A percentile compares a stretch with the other conserved stretches of the same genome.
These are phyloP conservation scores for Echria macrotheca DNA, from an alignment of 495 filamentous ascomycete species.

Conservation along the genomic window DNA sequence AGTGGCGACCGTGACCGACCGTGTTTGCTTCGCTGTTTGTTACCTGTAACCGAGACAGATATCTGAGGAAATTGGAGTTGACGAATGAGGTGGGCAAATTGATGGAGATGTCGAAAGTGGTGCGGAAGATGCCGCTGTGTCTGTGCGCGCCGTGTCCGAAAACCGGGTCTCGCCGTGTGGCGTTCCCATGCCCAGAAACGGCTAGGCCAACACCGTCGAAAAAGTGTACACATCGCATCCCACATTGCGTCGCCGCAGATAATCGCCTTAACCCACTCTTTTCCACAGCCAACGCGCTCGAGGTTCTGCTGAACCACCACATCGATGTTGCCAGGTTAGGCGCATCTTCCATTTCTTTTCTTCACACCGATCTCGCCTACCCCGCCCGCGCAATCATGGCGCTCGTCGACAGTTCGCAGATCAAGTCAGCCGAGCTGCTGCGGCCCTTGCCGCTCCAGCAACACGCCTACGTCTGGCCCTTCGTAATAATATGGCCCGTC, in stretches of 20 bases:
- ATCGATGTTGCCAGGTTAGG: slow-evolving; percentile 20
- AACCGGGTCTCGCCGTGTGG: slow-evolving; percentile 2
- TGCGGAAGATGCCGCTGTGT: too few species aligned
- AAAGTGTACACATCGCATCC: slow-evolving; percentile 16
- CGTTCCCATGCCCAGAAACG: neutral
- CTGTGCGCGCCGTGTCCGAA: too few species aligned
- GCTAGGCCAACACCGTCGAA: slow-evolving; percentile 4
- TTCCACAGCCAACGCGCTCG: neutral
- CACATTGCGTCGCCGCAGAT: neutral
- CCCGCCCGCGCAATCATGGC: slow-evolving; percentile 41
- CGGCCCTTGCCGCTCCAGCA: slow-evolving; percentile 75
- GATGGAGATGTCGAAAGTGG: too few species aligned
- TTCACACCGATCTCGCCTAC: neutral
- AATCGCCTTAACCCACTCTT: neutral
- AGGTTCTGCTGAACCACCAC: neutral
- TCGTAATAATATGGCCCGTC: slow-evolving; percentile 80
- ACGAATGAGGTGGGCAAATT: too few species aligned
- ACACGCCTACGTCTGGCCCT: slow-evolving; percentile 90
- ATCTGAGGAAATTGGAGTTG: too few species aligned
- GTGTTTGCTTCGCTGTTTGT: too few species aligned
- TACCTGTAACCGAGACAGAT: too few species aligned
- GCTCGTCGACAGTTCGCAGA: slow-evolving; percentile 87
- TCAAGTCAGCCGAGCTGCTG: slow-evolving; percentile 79
- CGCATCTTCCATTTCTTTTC: neutral
- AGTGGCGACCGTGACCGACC: too few species aligned